phyloP scores from a whole-genome alignment of 2,329 filamentous ascomycete genomes.

The Phialophora macrospora region DNA sequence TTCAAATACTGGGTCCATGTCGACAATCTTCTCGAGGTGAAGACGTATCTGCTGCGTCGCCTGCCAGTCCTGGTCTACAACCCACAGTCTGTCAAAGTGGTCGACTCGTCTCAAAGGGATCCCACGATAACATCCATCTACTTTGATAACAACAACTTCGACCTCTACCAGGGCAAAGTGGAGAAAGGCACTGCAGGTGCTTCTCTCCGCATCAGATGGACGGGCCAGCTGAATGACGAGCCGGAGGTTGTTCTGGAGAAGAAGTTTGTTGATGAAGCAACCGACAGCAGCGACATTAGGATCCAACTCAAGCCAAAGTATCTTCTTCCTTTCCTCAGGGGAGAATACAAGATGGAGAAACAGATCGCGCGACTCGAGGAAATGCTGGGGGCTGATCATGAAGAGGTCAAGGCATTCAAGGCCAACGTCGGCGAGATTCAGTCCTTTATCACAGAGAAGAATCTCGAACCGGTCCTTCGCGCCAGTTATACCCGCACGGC shows the following conservation, averaged over 20 bases:
- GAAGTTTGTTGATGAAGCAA: conserved; percentile 76
- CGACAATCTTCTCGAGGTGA: conserved; percentile 95
- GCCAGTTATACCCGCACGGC: conserved; percentile 94
- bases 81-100: conserved; percentile 79
- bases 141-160: conserved; percentile 86
- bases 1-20: conserved; percentile 97
- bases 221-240: conserved; percentile 76
- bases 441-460: conserved; percentile 74
- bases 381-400: conserved; percentile 69
- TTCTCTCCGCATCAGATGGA: conserved; percentile 88
- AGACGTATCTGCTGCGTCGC: conserved; percentile 89
- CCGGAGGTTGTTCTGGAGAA: conserved; percentile 87
- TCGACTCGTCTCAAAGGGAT: conserved; percentile 76
- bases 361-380: conserved; percentile 81
- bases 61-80: conserved; percentile 93
- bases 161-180: conserved; percentile 84
- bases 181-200: conserved; percentile 74
- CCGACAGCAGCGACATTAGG: conserved; percentile 76
- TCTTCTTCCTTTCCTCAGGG: conserved; percentile 81
- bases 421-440: conserved; percentile 77
- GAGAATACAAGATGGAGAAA: conserved; percentile 91
- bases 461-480: conserved; percentile 81
- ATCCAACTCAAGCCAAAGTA: conserved; percentile 95
- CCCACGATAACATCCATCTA: conserved; percentile 95
- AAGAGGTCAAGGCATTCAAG: conserved; percentile 72